Evolutionary conservation across 2,329 filamentous ascomycete genomes (phyloP), one percentile per base, ranked within the genome.

Genomic region (Penicillium sp.): DNA sequence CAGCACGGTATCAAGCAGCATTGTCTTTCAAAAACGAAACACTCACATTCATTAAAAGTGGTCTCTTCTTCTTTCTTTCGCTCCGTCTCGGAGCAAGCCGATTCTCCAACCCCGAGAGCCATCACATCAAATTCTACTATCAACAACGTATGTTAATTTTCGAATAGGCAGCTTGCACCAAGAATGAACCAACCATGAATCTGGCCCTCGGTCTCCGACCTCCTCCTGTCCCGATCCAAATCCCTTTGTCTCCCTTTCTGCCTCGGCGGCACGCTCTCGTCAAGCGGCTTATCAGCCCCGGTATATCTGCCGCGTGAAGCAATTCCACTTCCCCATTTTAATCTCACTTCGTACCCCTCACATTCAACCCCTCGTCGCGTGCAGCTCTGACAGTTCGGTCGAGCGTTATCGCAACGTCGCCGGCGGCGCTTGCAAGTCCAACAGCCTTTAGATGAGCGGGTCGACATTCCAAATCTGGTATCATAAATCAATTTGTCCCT

Each of bases 381-480:
- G 36, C 68, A 70, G 24, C 56, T 59, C 24, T 56, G 51, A 48
- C 69, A 71, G 7, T 46, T 49, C 3, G 69, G 68, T 3, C 61
- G 66, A 7, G 55, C 29, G 7, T 61, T 59, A 43, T 71, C 68
- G 53, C 69, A 71, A 42, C 66, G 64, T 3, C 68, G 62, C 2
- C 63, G 65, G 13, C 58, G 58, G 13, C 54, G 47, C 53, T 71
- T 71, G 51, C 69, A 71, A 3, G 68, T 71, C 68, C 68, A 70
- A 24, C 68, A 70, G 2, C 68, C 65, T 9, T 63, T 53, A 42
- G 63, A 57, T 13, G 65, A 67, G 19, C 68, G 67, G 52, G 67
- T 69, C 65, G 64, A 65, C 67, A 70, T 69, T 26, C 67, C 58
- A 47, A 26, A 50, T 61, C n/a, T 55, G 60, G 13, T 13, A 36